Evolutionary conservation across 1,284 basidiomycete genomes (phyloP), one percentile per base, ranked within the genome.

Genomic region (Exobasidium cylindrosporum): DNA sequence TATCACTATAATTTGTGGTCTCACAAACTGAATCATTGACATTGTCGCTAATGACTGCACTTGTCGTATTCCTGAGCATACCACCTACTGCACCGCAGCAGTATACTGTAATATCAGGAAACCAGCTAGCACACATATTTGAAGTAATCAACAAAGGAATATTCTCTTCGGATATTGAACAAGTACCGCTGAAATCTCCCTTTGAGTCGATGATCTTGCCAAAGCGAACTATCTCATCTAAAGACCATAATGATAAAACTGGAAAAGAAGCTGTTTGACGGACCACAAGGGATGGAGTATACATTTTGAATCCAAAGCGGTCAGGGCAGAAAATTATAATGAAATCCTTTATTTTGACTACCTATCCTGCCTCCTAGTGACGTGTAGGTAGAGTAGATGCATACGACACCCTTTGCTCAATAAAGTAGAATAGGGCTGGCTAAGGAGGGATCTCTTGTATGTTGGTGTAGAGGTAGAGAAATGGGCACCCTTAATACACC

Each of bases 81-180:
- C 70, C 70, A 52, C 70, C 70, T 1, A 72, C 70, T 4, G 70
- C 70, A 23, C 66, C 69, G 43, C 70, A 72, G 55, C 70, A 72
- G 55, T 70, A 72, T 45, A 67, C 63, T n/a, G 70, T 72, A 29
- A 72, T 67, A 31, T 72, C 70, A 30, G 62, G 59, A 32, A 68
- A 71, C 65, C 29, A 50, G 47, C 47, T 50, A 24, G 47, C 47
- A 31, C 47, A 50, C 29, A 26, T 24, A 21, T 21, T 31, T 7
- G 23, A 24, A 7, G 7, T 7, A 7, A 31, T 21, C 7, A 26
- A 14, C 21, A 50, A 23, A 10, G 47, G 47, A 10, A 50, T 26
- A 50, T 50, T 23, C 14, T 24, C 7, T 21, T 50, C 47, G 47
- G 47, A 7, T 14, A 24, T 10, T 7, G 14, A 7, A 23, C 47